Evolutionary conservation across 2,329 filamentous ascomycete species (phyloP).

Genomic region (Fusarium nurragi): DNA sequence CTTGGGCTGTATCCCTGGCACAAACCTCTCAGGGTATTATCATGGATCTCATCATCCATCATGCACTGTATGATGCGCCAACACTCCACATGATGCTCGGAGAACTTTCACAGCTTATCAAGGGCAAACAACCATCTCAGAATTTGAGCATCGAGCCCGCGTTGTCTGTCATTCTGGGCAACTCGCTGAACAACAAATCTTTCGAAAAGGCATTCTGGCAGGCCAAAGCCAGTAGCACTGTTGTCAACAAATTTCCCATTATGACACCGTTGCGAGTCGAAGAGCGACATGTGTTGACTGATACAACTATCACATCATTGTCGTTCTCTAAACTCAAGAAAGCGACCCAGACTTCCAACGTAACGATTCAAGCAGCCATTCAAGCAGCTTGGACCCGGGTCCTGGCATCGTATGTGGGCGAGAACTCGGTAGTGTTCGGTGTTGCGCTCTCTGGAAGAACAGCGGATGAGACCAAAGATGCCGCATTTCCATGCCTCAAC

Average conservation of each 20-base stretch:
- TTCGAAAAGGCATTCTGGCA: conserved; percentile 71
- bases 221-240: conserved; percentile 59
- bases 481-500: conserved; percentile 81
- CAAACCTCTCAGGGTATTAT: conserved; percentile 31
- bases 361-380: conserved; percentile 79
- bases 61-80: conserved; percentile 86
- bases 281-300: conserved; percentile 48
- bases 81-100: conserved; percentile 73
- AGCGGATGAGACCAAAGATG: conserved; percentile 64
- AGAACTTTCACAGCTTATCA: conserved; percentile 58
- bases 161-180: conserved; percentile 55
- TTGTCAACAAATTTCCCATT: conserved; percentile 77
- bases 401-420: conserved; percentile 79
- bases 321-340: conserved; percentile 60
- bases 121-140: conserved; percentile 14
- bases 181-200: conserved; percentile 41
- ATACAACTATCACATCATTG: conserved; percentile 48
- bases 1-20: conserved; percentile 70
- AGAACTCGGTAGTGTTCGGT: conserved; percentile 78
- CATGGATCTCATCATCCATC: conserved; percentile 70
- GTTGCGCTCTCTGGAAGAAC: conserved; percentile 81
- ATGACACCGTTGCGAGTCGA: conserved; percentile 70
- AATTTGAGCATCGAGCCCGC: conserved; percentile 47
- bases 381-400: conserved; percentile 83
- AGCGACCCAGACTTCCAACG: conserved; percentile 64